Evolutionary conservation across 306 rosid species (phyloP), one percentile per base, ranked within the genome.

Genomic region (Abrus precatorius): DNA sequence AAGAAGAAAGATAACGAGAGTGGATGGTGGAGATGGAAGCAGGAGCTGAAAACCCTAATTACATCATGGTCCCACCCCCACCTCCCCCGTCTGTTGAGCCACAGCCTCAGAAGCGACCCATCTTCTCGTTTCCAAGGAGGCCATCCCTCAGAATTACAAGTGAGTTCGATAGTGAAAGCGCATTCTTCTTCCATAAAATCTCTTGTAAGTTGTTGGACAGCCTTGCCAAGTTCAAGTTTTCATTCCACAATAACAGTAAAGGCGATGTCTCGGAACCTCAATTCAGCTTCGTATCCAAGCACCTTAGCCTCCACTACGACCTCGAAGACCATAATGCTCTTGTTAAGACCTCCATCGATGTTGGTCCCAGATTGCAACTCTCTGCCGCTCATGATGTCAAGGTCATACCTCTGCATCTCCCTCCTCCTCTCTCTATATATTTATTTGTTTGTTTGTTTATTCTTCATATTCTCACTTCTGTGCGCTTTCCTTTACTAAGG

Each of bases 81-180:
- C 69, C 87, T 6, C 9, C 47, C 7, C 53, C 78, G 2, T 34
- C 54, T 0, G 65, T 56, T 1, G 81, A 61, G 4, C 72, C 89
- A 29, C 80, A 6, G 36, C 49, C 73, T 28, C 47, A 63, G 30
- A n/a, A 33, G 47, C 75, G 74, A 43, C 86, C 89, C 27, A 14
- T 83, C 43, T 82, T 86, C 68, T 67, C 89, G 13, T 85, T 87
- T 60, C 86, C 91, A 9, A 82, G 44, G 72, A 86, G 97, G 56
- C 97, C 97, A 0, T 38, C 86, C 68, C 20, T 92, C 11, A 86
- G 98, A 64, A 74, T 95, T 6, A 91, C 96, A 33, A 82, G 94
- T 3, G 94, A 95, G 87, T 95, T 93, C 82, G 99, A 95, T 60
- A 95, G 99, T 77, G 99, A 95, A 54, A 81, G 88, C 71, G 78